Conservation (phyloP, 1,139 yeast species). For the Pichia sp. region DNA sequence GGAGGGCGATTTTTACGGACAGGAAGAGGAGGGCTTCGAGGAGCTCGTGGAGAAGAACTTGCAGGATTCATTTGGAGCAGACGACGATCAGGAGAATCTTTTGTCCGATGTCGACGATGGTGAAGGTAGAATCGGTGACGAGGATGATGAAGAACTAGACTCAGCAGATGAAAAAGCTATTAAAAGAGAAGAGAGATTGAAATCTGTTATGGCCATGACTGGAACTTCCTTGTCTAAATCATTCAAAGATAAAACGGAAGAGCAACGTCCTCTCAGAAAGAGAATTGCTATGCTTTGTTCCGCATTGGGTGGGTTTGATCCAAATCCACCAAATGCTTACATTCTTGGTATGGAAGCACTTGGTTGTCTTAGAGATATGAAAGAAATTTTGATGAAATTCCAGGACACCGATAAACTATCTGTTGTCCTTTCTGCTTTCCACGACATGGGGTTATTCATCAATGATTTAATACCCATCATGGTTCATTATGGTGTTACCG, state of each 20-base stretch:
- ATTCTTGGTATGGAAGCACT: constrained; percentile 86
- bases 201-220: constrained; percentile 11
- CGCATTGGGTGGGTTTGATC: constrained; percentile 78
- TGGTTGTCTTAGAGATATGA: constrained; percentile 81
- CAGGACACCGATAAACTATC: constrained; percentile 71
- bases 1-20: constrained; percentile 16
- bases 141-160: constrained; percentile 13
- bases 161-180: constrained; percentile 7
- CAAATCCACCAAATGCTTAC: constrained; percentile 46
- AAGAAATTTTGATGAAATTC: constrained; percentile 76
- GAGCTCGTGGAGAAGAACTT: constrained; percentile 22
- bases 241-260: constrained; percentile 7
- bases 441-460: constrained; percentile 66
- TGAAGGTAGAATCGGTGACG: constrained; percentile 16
- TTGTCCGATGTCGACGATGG: constrained; percentile 11
- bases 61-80: not conserved
- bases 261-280: constrained; percentile 45
- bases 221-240: constrained; percentile 3
- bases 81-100: constrained; percentile 6
- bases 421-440: constrained; percentile 85
- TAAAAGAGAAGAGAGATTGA: constrained; percentile 9
- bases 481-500: constrained; percentile 36
- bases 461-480: constrained; percentile 73
- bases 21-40: constrained; percentile 24
- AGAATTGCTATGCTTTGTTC: constrained; percentile 68